These are phyloP conservation scores for Fallopia convolvulus DNA, from an alignment of 148 eudicot genomes.

Conservation along the genomic window DNA sequence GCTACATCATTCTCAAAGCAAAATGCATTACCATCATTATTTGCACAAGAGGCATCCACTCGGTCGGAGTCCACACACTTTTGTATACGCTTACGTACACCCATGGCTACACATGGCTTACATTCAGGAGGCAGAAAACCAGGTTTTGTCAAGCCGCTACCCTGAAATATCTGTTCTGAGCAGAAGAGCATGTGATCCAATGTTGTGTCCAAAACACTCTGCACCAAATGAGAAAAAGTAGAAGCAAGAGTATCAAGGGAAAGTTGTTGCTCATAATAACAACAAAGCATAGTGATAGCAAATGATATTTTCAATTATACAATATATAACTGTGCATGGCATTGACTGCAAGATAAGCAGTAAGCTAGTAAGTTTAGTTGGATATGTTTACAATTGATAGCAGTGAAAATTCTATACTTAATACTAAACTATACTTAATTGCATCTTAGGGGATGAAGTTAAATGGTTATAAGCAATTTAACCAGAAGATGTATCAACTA, in stretches of 20 bases:
- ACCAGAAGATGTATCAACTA: not conserved
- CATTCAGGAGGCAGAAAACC: constrained; percentile 28
- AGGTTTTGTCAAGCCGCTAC: constrained; percentile 27
- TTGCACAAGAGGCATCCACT: constrained; percentile 23
- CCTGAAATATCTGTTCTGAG: constrained; percentile 31
- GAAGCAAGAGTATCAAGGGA: not conserved
- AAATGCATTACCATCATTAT: constrained; percentile 38
- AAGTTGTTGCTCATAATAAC: not conserved
- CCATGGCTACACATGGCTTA: constrained; percentile 23
- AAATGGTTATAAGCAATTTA: not conserved
- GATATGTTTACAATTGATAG: not conserved
- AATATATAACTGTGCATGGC: not conserved
- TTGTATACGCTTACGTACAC: constrained; percentile 14
- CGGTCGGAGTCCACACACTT: constrained; percentile 21
- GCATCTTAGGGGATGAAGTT: not conserved
- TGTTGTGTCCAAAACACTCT: constrained; percentile 40
- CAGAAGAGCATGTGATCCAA: constrained; percentile 54
- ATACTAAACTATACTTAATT: not conserved
- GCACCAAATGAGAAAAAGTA: constrained; percentile 27
- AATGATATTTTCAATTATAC: not conserved
- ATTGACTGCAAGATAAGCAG: constrained; percentile 1
- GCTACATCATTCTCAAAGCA: not conserved
- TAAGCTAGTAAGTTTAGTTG: not conserved
- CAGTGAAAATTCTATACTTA: not conserved
- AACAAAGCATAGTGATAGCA: not conserved